phyloP scores from a whole-genome alignment of 306 rosid genomes.

The Prunus davidiana region DNA sequence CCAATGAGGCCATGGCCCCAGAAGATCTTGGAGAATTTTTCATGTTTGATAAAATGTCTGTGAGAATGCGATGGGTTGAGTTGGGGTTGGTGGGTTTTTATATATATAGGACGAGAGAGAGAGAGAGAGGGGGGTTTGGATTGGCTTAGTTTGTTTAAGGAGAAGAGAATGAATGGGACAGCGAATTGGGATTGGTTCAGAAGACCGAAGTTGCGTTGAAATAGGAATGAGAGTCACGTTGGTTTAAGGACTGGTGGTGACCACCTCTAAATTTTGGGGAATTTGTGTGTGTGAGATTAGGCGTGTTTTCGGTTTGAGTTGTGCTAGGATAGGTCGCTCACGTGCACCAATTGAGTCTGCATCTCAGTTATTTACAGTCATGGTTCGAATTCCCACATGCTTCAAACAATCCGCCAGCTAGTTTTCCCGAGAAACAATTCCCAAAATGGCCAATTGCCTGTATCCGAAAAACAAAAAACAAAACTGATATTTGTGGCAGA shows the following conservation, averaged over 20 bases:
- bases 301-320: background rate
- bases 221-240: background rate
- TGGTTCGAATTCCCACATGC: too few species aligned
- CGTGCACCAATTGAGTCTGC: too few species aligned
- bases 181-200: background rate
- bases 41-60: background rate
- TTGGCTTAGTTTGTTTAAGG: background rate
- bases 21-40: background rate
- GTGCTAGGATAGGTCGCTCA: too few species aligned
- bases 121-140: background rate
- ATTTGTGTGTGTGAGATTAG: background rate
- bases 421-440: too few species aligned
- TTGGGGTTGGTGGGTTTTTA: background rate
- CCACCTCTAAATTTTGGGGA: background rate
- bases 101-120: background rate
- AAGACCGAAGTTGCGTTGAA: constrained; percentile 10
- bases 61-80: background rate
- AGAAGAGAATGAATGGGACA: background rate
- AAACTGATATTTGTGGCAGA: background rate
- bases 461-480: too few species aligned
- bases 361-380: too few species aligned
- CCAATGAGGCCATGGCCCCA: background rate
- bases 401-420: too few species aligned
- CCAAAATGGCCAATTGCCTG: background rate
- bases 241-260: background rate